phyloP scores from a whole-genome alignment of 2,329 filamentous ascomycete genomes.

The Chaetothyriales sp. region DNA sequence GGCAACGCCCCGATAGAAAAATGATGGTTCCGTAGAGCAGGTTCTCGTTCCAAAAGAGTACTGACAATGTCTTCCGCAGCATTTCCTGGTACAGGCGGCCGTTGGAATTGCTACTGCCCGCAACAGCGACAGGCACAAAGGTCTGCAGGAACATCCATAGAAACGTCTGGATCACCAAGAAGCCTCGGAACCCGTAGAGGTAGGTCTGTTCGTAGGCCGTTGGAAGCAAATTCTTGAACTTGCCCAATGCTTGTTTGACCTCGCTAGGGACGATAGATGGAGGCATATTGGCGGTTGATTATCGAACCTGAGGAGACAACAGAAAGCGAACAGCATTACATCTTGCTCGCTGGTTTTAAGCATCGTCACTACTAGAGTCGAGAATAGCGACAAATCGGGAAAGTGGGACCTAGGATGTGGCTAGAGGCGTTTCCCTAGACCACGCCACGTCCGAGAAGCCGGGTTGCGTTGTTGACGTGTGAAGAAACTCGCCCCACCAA shows the following conservation, averaged over 20 bases:
- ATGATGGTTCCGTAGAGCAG: slow-evolving; percentile 35
- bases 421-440: neutral
- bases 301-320: neutral
- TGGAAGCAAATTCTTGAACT: neutral
- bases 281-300: neutral
- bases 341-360: neutral
- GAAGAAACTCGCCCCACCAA: neutral
- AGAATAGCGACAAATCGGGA: neutral
- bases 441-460: neutral
- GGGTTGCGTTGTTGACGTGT: neutral
- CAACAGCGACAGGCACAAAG: slow-evolving; percentile 29
- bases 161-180: slow-evolving; percentile 32
- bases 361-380: neutral
- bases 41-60: slow-evolving; percentile 34
- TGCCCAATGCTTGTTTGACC: neutral
- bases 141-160: slow-evolving; percentile 33
- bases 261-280: neutral
- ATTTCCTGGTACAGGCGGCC: slow-evolving; percentile 29
- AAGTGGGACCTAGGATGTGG: neutral
- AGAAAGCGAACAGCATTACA: neutral
- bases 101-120: slow-evolving; percentile 22
- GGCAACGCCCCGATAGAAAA: slow-evolving; percentile 32
- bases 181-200: slow-evolving; percentile 32
- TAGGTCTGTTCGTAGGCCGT: slow-evolving; percentile 16
- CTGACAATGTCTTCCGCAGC: slow-evolving; percentile 32